A percentile compares a stretch with the other conserved stretches of the same genome.
These are phyloP conservation scores for Filosporella fistucella DNA, from an alignment of 495 filamentous ascomycete species.

Conservation along the genomic window DNA sequence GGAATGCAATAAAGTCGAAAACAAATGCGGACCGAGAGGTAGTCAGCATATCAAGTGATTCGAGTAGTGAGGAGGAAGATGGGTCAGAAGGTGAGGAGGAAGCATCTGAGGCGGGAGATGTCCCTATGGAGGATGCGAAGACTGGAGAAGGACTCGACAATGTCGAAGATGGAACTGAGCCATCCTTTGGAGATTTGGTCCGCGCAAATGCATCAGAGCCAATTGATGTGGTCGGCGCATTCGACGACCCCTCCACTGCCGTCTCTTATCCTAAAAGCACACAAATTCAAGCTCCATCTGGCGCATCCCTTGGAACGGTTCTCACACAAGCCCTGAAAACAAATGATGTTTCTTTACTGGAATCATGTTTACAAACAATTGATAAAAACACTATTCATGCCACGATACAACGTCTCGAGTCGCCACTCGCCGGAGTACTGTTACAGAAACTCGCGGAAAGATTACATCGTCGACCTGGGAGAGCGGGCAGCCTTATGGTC, in stretches of 20 bases:
- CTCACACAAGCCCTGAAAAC: slow-evolving; percentile 89
- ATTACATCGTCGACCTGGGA: slow-evolving; percentile 79
- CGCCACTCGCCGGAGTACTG: slow-evolving; percentile 69
- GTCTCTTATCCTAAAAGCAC: slow-evolving; percentile 14
- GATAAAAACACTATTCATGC: slow-evolving; percentile 71
- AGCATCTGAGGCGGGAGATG: slow-evolving; percentile 28
- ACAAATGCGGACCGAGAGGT: slow-evolving; percentile 29
- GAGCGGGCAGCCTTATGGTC: slow-evolving; percentile 84
- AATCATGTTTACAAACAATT: slow-evolving; percentile 80
- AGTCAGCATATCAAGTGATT: slow-evolving; percentile 55
- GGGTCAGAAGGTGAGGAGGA: slow-evolving; percentile 34
- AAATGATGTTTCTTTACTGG: slow-evolving; percentile 81
- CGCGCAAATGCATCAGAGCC: slow-evolving; percentile 62
- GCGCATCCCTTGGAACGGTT: slow-evolving; percentile 80
- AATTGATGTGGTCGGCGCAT: slow-evolving; percentile 69
- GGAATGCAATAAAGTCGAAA: slow-evolving; percentile 17
- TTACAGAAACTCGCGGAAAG: slow-evolving; percentile 82
- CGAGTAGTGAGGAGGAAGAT: slow-evolving; percentile 39
- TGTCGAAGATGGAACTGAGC: slow-evolving; percentile 51
- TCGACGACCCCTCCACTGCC: slow-evolving; percentile 30
- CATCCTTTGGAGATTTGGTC: slow-evolving; percentile 85
- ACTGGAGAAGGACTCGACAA: slow-evolving; percentile 29
- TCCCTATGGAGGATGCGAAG: slow-evolving; percentile 35
- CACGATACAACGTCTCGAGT: slow-evolving; percentile 87
- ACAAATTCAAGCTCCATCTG: slow-evolving; percentile 55